Evolutionary conservation across 371 early-diverging fungal genomes (phyloP).

Genomic region (Circinella umbellata): DNA sequence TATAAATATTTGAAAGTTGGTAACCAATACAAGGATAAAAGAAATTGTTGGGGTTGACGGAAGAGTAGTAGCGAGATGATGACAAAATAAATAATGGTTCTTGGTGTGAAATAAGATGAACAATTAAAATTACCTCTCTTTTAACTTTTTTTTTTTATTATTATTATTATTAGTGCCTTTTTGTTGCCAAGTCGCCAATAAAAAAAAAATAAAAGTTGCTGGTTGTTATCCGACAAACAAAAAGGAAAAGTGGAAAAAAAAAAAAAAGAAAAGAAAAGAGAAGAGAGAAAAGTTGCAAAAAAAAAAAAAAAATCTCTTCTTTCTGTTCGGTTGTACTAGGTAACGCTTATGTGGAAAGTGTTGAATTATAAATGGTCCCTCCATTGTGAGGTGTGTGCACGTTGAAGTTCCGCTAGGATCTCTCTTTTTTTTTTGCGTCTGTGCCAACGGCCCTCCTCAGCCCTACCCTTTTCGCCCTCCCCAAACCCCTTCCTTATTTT

Average conservation of each 20-base stretch:
- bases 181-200: not conserved
- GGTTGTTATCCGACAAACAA: not conserved
- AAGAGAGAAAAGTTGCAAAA: not conserved
- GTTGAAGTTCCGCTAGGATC: not conserved
- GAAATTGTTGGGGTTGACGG: not conserved
- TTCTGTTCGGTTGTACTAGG: too few relatives aligned
- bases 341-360: too few relatives aligned
- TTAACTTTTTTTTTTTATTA: too few relatives aligned
- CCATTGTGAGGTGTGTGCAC: too few relatives aligned
- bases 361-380: too few relatives aligned
- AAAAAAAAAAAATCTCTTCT: not conserved
- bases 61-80: conserved; percentile 15
- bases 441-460: too few relatives aligned
- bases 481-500: too few relatives aligned
- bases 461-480: too few relatives aligned
- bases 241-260: not conserved
- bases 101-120: not conserved
- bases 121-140: conserved; percentile 2
- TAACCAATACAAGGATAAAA: not conserved
- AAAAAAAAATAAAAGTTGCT: too few relatives aligned
- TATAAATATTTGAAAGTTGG: not conserved
- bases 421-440: not conserved
- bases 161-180: too few relatives aligned
- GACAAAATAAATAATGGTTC: too few relatives aligned
- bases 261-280: conserved; percentile 1